Evolutionary conservation across 257 asterid genomes (phyloP), one percentile per base, ranked within the genome.

Genomic region (Solanum habrochaites): DNA sequence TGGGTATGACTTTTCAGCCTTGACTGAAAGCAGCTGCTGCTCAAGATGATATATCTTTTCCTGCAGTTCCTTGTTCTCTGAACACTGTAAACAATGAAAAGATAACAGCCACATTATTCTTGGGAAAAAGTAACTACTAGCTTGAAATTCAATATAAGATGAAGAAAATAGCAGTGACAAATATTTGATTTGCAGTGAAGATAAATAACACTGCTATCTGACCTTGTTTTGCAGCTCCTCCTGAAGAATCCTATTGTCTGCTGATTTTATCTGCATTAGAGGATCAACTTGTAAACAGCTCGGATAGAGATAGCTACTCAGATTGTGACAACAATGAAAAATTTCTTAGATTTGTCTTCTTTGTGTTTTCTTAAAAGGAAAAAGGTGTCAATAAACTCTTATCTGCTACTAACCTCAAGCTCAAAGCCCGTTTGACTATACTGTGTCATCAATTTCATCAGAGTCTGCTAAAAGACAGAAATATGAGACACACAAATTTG

Each of bases 221-320:
- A 97, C 99, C 98, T 95, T 95, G 89, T 89, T 95, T 89, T 94
- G 95, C 85, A 97, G 94, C 92, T 97, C 98, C 74, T 96, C 99
- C 87, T 95, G 99, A 83, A 97, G 98, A 81, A 97, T 90, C 72
- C 98, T 94, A 85, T 97, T 97, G 87, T 97, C 99, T 1, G 99
- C 99, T 27, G 98, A 90, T 89, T 86, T 97, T 81, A 97, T 94
- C 99, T 97, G 97, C 92, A 94, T 83, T 82, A 86, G 85, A 85
- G 85, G 86, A 88, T 83, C 77, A 87, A 92, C 86, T 56, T 87
- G 82, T 83, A 69, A 91, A 64, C 85, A 91, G 87, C 43, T 81
- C 45, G 3, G 69, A 81, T 37, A 37, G 39, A 37, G 39, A 37
- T 37, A 37, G 39, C 39, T 37, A 31, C 47, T 16, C 18, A 49